phyloP scores from a whole-genome alignment of 2,329 filamentous ascomycete genomes.

The Diaporthe vexans region DNA sequence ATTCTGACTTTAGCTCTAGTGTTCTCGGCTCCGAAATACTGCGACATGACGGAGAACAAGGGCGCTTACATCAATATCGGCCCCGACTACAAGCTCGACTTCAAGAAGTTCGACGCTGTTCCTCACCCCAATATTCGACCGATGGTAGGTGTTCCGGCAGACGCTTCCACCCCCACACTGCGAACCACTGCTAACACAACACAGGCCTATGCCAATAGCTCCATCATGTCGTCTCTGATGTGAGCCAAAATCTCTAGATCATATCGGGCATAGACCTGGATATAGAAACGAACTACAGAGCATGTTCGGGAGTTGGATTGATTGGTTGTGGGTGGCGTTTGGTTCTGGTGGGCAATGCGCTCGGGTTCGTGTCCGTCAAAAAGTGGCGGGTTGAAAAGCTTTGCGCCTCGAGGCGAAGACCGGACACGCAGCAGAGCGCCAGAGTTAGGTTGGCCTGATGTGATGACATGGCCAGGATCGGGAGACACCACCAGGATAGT shows the following conservation, averaged over 20 bases:
- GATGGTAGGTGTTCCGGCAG: slow-evolving; percentile 71
- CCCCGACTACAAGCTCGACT: slow-evolving; percentile 90
- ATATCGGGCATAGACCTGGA: slow-evolving; percentile 34
- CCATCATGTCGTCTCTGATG: slow-evolving; percentile 83
- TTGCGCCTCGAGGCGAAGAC: slow-evolving; percentile 24
- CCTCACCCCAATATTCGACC: slow-evolving; percentile 96
- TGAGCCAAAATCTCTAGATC: slow-evolving; percentile 53
- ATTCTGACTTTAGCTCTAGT: slow-evolving; percentile 65
- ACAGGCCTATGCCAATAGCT: slow-evolving; percentile 87
- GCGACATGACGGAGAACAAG: slow-evolving; percentile 97
- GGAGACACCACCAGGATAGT: slow-evolving; percentile 22
- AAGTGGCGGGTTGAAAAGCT: slow-evolving; percentile 21
- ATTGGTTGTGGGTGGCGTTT: slow-evolving; percentile 38
- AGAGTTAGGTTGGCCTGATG: slow-evolving; percentile 1
- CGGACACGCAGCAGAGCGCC: slow-evolving; percentile 22
- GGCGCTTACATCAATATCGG: slow-evolving; percentile 98
- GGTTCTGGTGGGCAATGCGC: slow-evolving; percentile 34
- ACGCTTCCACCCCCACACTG: no score
- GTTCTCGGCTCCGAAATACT: slow-evolving; percentile 97
- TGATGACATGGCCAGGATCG: slow-evolving; percentile 13
- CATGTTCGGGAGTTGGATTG: slow-evolving; percentile 41
- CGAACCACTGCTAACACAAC: slow-evolving; percentile 44
- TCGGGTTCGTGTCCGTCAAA: not conserved
- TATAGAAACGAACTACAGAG: slow-evolving; percentile 40
- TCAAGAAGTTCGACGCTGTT: slow-evolving; percentile 95